These are phyloP conservation scores for Dianthus caryophyllus DNA, from an alignment of 148 eudicot species.

Conservation along the genomic window DNA sequence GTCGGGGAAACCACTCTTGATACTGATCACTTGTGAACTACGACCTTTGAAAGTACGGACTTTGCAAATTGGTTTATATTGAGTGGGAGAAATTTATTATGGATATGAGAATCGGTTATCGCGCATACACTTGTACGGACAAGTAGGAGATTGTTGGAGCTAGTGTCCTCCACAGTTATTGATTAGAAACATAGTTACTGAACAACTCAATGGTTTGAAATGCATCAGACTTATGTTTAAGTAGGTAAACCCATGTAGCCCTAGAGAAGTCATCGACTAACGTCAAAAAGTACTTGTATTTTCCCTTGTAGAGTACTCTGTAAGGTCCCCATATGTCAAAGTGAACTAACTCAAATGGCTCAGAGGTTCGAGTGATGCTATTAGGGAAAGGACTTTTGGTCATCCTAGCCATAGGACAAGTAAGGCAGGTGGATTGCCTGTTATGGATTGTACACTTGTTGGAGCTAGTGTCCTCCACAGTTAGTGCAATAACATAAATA, in stretches of 20 bases:
- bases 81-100: too few relatives aligned
- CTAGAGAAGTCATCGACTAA: neutral
- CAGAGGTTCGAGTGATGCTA: neutral
- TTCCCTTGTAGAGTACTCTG: neutral
- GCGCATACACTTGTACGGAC: too few relatives aligned
- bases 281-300: neutral
- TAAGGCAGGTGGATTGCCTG: neutral
- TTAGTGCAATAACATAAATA: too few relatives aligned
- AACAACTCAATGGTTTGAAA: neutral
- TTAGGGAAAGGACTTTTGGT: neutral
- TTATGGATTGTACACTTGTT: too few relatives aligned
- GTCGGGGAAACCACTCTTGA: too few relatives aligned
- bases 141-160: too few relatives aligned
- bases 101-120: too few relatives aligned
- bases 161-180: too few relatives aligned
- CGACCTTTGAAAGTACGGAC: too few relatives aligned
- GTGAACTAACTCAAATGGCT: neutral
- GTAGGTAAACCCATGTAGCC: neutral
- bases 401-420: neutral
- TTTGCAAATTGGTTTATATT: too few relatives aligned
- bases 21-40: too few relatives aligned
- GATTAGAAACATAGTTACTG: neutral
- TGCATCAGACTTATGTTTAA: neutral
- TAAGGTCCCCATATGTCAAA: neutral
- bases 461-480: too few relatives aligned